Evolutionary conservation across 208 protist genomes (phyloP), one percentile per base, ranked within the genome.

Genomic region (Novymonas esmeraldas): DNA sequence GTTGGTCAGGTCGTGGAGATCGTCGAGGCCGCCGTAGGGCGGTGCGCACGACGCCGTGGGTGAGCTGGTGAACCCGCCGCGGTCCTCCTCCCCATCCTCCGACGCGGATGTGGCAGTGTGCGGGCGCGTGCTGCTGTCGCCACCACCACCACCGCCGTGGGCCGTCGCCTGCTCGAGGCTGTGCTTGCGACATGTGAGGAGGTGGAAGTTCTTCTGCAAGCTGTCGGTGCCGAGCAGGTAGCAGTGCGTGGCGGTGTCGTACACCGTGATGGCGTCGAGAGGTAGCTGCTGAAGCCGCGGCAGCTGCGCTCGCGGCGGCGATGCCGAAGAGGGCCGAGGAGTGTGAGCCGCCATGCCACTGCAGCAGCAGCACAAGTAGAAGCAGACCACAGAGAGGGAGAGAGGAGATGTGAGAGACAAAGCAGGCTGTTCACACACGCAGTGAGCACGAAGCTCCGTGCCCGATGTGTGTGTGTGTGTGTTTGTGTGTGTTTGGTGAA

Each of bases 141-240:
- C n/a, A n/a, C n/a, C n/a, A n/a, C n/a, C n/a, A n/a, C n/a, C 11
- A 36, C 34, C 29, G n/a, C 14, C 10, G 41, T 22, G 45, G 49
- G 2, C 20, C 18, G 28, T 20, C 4, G 45, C 55, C 31, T 58
- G 63, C 6, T 71, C 72, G n/a, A 59, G 33, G 11, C 58, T 49
- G 52, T 80, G 74, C 50, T 75, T 80, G 14, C 61, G 39, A 13
- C 26, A 64, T 24, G 73, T 52, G 3, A 71, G 13, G 18, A 72
- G 50, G 52, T 79, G 38, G 44, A 67, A 80, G 55, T 67, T 54
- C 22, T 56, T 56, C 31, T 61, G 57, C 26, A 59, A 39, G 42
- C 51, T 70, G 54, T 89, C 71, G 0, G 84, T 87, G 4, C 77
- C 84, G 31, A 93, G 70, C 44, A 87, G 49, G 55, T 89, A 83